Evolutionary conservation across 495 filamentous ascomycete species (phyloP).

Genomic region (Neurospora sublineolata): DNA sequence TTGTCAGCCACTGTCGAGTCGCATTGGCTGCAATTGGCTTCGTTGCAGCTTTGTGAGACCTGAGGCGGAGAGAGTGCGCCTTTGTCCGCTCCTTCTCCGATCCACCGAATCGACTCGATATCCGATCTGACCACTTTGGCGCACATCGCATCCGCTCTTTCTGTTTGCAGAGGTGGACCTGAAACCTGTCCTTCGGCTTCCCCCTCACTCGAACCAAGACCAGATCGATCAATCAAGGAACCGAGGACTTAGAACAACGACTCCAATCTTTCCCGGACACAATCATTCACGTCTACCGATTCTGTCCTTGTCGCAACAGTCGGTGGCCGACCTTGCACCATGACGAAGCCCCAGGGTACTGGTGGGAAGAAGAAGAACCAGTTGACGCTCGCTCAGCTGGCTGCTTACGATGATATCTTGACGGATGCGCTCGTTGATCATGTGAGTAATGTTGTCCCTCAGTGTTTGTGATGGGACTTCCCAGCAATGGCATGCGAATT

Average conservation of each 20-base stretch:
- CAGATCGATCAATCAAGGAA: neutral
- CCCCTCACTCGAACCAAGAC: neutral
- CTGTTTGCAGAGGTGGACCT: neutral
- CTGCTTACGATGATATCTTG: slow-evolving; percentile 89
- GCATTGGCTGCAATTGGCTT: neutral
- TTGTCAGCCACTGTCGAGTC: neutral
- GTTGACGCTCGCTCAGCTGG: slow-evolving; percentile 74
- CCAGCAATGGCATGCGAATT: neutral
- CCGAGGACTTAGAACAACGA: neutral
- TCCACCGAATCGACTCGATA: neutral
- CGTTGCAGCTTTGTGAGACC: neutral
- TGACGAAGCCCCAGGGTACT: slow-evolving; percentile 11
- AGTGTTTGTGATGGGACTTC: neutral
- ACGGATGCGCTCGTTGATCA: slow-evolving; percentile 94
- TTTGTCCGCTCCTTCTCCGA: neutral
- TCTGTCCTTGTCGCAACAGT: neutral
- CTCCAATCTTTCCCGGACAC: neutral
- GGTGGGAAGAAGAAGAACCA: slow-evolving; percentile 44
- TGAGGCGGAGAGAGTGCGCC: neutral
- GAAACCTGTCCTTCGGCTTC: neutral
- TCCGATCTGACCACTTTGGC: neutral
- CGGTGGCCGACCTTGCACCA: neutral
- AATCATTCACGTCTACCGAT: neutral
- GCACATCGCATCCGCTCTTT: neutral
- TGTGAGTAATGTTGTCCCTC: slow-evolving; percentile 41